phyloP scores from a whole-genome alignment of 306 rosid species.

The Luffa aegyptiaca region DNA sequence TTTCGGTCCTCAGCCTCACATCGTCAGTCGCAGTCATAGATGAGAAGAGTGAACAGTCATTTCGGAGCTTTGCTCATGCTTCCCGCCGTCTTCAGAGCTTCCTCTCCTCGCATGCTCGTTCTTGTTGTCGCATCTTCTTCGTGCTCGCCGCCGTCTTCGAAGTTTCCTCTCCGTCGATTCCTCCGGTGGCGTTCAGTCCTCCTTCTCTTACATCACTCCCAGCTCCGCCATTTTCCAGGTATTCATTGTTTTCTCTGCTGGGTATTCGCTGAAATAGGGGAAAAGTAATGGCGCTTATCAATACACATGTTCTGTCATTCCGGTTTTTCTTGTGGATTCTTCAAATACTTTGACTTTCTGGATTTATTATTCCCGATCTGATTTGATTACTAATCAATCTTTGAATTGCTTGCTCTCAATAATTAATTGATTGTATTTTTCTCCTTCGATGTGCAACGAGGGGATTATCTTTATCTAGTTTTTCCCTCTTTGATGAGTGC shows the following conservation, averaged over 20 bases:
- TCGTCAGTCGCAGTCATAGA: too few species aligned
- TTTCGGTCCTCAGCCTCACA: too few species aligned
- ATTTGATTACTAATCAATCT: too few species aligned
- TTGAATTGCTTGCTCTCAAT: background rate
- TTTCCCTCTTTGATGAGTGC: background rate
- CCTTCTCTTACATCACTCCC: conserved; percentile 59
- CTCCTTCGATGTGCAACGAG: background rate
- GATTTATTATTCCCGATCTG: background rate
- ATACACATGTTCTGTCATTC: background rate
- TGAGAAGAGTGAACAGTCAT: too few species aligned
- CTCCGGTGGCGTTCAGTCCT: conserved; percentile 65
- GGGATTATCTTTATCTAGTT: background rate
- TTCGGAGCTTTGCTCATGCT: too few species aligned
- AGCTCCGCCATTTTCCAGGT: conserved; percentile 78
- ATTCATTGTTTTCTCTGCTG: background rate
- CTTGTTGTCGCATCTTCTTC: too few species aligned
- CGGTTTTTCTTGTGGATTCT: background rate
- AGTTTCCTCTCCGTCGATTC: conserved; percentile 61
- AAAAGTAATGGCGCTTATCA: background rate
- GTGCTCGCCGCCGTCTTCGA: too few species aligned
- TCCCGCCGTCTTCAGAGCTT: too few species aligned
- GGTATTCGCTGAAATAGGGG: background rate
- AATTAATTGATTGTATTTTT: background rate
- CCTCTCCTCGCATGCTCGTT: too few species aligned
- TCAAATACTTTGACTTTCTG: background rate